Evolutionary conservation across 495 filamentous ascomycete genomes (phyloP), one percentile per base, ranked within the genome.

Genomic region (Penicillium coprophilum): DNA sequence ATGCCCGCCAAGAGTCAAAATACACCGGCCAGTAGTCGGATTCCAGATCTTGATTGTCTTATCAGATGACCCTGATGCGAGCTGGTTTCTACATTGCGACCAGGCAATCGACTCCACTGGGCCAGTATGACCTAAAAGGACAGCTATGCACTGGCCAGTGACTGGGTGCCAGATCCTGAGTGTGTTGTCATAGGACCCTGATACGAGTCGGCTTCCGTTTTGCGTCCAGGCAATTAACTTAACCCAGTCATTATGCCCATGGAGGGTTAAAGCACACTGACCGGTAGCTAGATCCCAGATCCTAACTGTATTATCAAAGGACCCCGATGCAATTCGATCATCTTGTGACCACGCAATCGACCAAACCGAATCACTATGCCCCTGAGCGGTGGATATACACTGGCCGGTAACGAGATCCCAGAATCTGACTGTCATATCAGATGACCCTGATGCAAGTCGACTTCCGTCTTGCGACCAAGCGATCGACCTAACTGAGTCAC

Each of bases 101-200:
- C 19, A 49, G 31, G 31, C 20, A 55, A 57, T 31, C 6, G 39
- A 44, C 4, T n/a, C n/a, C n/a, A n/a, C n/a, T n/a, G n/a, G n/a
- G n/a, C n/a, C n/a, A n/a, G n/a, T n/a, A n/a, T n/a, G n/a, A n/a
- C n/a, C n/a, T n/a, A n/a, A n/a, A n/a, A n/a, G n/a, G n/a, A n/a
- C n/a, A n/a, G n/a, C n/a, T n/a, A n/a, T n/a, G 13, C 80, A 82
- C 50, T 85, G 82, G 4, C 82, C 86, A 8, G 81, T 74, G 62
- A 90, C 88, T 5, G 81, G 85, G 62, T 94, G 89, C 56, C 50
- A 58, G 31, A 58, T 46, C 56, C 65, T 71, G 45, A 62, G 38
- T 6, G 58, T 61, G 4, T 38, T 27, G 56, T 53, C 58, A 20
- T 15, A 0, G 1, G 50, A 59, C 23, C 27, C 52, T 23, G 56